Conservation (phyloP, 208 protist species). For the Crithidia bombi region DNA sequence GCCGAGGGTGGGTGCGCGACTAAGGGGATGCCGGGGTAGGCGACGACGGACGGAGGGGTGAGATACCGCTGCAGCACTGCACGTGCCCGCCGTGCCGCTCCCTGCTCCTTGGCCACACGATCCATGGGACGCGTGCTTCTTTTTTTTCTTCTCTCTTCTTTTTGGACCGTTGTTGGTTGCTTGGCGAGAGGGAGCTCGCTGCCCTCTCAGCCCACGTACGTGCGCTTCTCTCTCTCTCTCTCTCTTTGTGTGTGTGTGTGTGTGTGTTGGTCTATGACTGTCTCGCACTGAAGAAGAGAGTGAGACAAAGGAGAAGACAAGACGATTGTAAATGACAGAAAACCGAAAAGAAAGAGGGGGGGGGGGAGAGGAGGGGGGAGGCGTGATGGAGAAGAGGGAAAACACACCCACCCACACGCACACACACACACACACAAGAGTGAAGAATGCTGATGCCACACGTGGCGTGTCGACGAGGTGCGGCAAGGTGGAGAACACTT, state of each 20-base stretch:
- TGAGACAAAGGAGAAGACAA: neutral
- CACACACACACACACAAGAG: too few relatives aligned
- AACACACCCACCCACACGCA: too few relatives aligned
- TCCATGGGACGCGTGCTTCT: neutral
- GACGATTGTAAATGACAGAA: neutral
- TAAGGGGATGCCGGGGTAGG: neutral
- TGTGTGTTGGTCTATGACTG: too few relatives aligned
- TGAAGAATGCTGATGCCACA: too few relatives aligned
- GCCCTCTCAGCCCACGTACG: too few relatives aligned
- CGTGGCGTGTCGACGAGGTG: too few relatives aligned
- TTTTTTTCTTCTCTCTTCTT: neutral
- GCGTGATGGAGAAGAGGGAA: neutral
- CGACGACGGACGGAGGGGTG: neutral
- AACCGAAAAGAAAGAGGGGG: neutral
- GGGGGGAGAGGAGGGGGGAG: neutral
- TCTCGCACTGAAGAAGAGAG: too few relatives aligned
- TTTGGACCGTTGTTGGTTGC: neutral
- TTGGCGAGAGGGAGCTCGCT: too few relatives aligned
- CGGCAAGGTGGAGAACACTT: too few relatives aligned
- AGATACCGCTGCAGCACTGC: slow-evolving; percentile 1
- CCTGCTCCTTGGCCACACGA: neutral
- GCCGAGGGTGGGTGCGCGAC: neutral
- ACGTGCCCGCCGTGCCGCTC: slow-evolving; percentile 4
- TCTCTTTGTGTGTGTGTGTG: too few relatives aligned
- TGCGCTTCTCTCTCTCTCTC: too few relatives aligned